Evolutionary conservation across 176 grass and related monocot species (phyloP).

Genomic region (Zea luxurians): DNA sequence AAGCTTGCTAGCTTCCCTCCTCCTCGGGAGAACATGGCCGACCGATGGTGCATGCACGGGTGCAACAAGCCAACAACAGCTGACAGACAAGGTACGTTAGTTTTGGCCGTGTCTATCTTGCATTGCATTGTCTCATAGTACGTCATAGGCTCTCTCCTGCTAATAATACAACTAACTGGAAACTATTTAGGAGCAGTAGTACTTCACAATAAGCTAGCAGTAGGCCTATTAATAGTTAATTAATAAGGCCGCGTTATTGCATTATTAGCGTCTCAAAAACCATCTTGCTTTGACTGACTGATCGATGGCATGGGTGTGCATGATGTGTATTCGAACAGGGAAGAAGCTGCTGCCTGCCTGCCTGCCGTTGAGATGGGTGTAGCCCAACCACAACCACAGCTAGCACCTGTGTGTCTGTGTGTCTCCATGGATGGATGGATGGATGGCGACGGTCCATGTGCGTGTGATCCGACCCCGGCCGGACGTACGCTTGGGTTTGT

Average conservation of each 20-base stretch:
- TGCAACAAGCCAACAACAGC: constrained; percentile 4
- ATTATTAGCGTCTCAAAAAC: background rate
- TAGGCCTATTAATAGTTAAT: background rate
- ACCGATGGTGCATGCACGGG: constrained; percentile 29
- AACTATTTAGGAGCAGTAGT: no score
- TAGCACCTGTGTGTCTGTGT: background rate
- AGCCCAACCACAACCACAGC: constrained; percentile 38
- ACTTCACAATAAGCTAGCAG: background rate
- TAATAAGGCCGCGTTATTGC: background rate
- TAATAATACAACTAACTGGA: no score
- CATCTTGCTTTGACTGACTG: background rate
- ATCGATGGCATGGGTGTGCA: background rate
- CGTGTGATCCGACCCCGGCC: constrained; percentile 30
- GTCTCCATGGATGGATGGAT: background rate
- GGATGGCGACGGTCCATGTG: constrained; percentile 6
- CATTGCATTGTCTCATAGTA: no score
- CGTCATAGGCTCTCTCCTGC: no score
- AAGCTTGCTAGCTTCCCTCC: background rate
- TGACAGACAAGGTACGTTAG: constrained; percentile 29
- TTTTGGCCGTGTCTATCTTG: background rate
- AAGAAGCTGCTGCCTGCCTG: background rate
- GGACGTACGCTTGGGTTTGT: background rate
- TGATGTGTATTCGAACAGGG: constrained; percentile 24
- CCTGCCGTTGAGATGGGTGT: constrained; percentile 33
- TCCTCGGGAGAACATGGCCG: constrained; percentile 44